These are phyloP conservation scores for Fusarium oligoseptatum DNA, from an alignment of 2,329 filamentous ascomycete species.

Conservation along the genomic window DNA sequence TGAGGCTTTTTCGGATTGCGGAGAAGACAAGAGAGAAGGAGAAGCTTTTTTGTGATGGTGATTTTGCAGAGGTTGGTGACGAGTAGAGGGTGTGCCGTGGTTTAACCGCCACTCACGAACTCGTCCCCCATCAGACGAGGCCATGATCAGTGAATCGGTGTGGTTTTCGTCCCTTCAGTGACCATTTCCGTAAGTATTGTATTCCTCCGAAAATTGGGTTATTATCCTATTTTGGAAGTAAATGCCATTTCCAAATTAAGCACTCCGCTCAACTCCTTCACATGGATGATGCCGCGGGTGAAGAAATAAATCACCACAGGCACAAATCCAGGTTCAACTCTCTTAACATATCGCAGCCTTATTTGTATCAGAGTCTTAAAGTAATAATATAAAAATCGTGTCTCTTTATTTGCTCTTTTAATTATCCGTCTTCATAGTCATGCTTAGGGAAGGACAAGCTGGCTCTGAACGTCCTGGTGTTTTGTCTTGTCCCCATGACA, in stretches of 20 bases:
- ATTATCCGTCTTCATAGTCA: background rate
- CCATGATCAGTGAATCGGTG: background rate
- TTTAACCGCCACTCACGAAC: conserved; percentile 7
- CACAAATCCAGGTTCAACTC: background rate
- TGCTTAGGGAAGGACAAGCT: background rate
- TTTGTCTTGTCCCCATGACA: background rate
- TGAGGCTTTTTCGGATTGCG: background rate
- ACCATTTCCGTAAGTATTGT: background rate
- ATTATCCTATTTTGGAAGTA: background rate
- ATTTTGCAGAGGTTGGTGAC: conserved; percentile 24
- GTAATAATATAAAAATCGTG: background rate
- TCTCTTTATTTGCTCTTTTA: background rate
- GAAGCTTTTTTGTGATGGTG: background rate
- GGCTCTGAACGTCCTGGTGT: background rate
- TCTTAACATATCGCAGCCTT: background rate
- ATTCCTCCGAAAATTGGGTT: background rate
- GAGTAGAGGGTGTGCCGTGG: conserved; percentile 6
- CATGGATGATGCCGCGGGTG: background rate
- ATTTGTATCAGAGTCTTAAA: background rate
- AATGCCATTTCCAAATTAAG: background rate
- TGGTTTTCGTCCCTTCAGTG: background rate
- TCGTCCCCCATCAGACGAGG: no score
- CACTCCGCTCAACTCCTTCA: background rate
- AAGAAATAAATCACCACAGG: background rate
- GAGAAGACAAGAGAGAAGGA: background rate